Base-by-base conservation (phyloP, 176 grass and related monocot species). In the Phoenix dactylifera region DNA sequence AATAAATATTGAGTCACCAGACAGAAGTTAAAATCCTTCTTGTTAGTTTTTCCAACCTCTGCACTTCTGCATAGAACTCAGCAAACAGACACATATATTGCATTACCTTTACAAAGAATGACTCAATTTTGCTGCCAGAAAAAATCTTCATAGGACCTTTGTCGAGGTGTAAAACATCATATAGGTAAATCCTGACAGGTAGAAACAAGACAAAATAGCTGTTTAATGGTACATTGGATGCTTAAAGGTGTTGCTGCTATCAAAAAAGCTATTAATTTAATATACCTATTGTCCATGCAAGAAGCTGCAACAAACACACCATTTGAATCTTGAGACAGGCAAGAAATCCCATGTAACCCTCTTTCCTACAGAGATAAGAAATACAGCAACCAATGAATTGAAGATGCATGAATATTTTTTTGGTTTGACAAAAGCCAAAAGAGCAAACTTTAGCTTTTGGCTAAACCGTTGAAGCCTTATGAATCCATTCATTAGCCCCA, bases 261-360 rank as follows among this genome's bases (percentile, higher is more conserved):
- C 19, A 18, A 18, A 55, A 62, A 14, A 20, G 51, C 24, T 55
- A 15, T 5, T 35, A n/a, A 16, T 54, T 63, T 60, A 59, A 32
- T 51, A 56, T 80, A 98, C 87, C 84, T 98, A 68, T 81, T 79
- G 77, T 98, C 81, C 93, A 91, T 98, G 54, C 93, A 98, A 64
- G 93, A 98, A 17, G 79, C 81, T 67, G 77, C 76, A 67, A 98
- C 79, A 16, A 80, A 83, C 0, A 76, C 78, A 64, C 93, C 87
- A 62, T 63, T 72, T 14, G 69, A 85, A 72, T 98, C 87, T 74
- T 97, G 93, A 64, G 93, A 97, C 51, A 97, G 68, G 73, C 81
- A 83, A 70, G 81, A 88, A 52, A 97, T 91, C 19, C 93, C 93
- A 92, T 97, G 87, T 69, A 70, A 80, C 60, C 76, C 78, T 15